Evolutionary conservation across 805 yeast genomes (phyloP), one percentile per base, ranked within the genome.

Genomic region (Candida ovalis): DNA sequence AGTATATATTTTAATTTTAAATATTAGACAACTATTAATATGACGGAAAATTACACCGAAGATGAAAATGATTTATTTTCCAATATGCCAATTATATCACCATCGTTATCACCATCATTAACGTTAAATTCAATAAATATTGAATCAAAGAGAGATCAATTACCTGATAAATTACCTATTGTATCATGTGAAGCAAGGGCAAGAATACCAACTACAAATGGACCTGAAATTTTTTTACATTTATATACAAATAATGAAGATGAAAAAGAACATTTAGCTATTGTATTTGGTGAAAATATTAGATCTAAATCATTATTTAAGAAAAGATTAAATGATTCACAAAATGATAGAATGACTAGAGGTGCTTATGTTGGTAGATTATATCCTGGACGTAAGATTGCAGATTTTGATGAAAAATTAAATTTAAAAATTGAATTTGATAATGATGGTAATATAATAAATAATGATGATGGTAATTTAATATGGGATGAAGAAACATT

Each of bases 341-440:
- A 90, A 67, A 84, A 81, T 58, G 97, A 89, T 64, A 70, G 99
- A 56, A 94, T 94, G 97, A 90, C 96, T n/a, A 77, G 99, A 56
- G 99, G 99, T 24, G 99, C 99, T 0, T 94, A 94, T 58, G 81
- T 88, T 28, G 99, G 99, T 5, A 82, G 81, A 60, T 71, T 94
- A 45, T 82, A 80, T 56, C 98, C 99, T 4, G 98, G 98, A 3
- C 76, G 99, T 55, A 66, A 67, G 27, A 61, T 70, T 3, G 95
- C 95, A 0, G 94, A 87, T 61, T 54, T 48, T 8, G 94, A 86
- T 62, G 79, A 68, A 19, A 62, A 52, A 21, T 57, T 66, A 27
- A 66, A 72, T 4, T 59, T 73, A 47, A 61, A 66, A 45, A 51
- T 76, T 25, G 49, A 67, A 30, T 79, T 78, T 52, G 77, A 76